Evolutionary conservation across 2,329 filamentous ascomycete genomes (phyloP).

Genomic region (Alternaria sp.): DNA sequence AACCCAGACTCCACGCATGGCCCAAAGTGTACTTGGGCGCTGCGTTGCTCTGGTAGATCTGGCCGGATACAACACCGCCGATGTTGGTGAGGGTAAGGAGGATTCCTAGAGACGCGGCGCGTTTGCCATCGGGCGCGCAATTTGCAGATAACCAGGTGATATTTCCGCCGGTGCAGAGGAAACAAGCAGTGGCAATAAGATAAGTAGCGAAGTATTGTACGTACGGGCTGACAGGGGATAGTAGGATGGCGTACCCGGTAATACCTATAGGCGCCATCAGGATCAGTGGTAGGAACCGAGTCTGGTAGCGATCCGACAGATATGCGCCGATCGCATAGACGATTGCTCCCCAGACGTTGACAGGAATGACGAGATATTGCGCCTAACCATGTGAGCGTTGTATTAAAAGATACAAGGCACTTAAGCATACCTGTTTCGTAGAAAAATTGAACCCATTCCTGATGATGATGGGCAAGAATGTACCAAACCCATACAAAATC

Average conservation of each 20-base stretch:
- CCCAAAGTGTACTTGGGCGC: constrained; percentile 41
- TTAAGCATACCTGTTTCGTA: constrained; percentile 44
- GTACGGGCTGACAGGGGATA: constrained; percentile 34
- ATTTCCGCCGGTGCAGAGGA: constrained; percentile 45
- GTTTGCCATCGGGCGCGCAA: constrained; percentile 44
- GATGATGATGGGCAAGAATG: constrained; percentile 55
- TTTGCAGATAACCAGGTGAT: constrained; percentile 47
- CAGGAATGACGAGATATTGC: constrained; percentile 53
- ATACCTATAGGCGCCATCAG: constrained; percentile 43
- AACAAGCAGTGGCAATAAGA: constrained; percentile 45
- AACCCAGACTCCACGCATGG: constrained; percentile 51
- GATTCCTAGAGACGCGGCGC: constrained; percentile 44
- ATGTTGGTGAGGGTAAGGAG: constrained; percentile 46
- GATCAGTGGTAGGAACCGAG: constrained; percentile 50
- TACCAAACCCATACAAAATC: constrained; percentile 52
- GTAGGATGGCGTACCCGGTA: constrained; percentile 42
- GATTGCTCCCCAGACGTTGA: constrained; percentile 53
- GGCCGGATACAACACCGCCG: constrained; percentile 44
- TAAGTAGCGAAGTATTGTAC: constrained; percentile 46
- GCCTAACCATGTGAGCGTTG: constrained; percentile 13
- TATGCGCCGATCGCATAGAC: constrained; percentile 53
- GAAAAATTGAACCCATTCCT: constrained; percentile 52
- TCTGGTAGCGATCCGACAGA: constrained; percentile 50
- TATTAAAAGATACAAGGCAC: neutral
- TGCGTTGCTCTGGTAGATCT: constrained; percentile 43